These are phyloP conservation scores for Tetrapisispora arboricola DNA, from an alignment of 805 yeast genomes.

Conservation along the genomic window DNA sequence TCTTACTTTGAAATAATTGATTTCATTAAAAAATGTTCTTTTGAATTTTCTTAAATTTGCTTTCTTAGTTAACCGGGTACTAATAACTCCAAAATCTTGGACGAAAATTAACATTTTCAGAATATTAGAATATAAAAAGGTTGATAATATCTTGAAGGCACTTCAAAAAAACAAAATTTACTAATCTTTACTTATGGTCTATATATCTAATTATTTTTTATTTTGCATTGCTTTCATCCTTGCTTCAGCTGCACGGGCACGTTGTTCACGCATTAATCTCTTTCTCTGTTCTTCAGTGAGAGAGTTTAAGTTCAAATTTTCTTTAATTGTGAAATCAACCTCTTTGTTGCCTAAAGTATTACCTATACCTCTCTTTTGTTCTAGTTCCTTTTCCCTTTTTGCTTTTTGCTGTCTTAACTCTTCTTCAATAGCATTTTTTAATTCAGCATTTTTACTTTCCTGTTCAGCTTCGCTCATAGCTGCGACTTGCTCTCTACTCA, in stretches of 20 bases:
- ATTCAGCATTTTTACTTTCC: conserved; percentile 32
- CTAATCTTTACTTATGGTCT: too few species aligned
- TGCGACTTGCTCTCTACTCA: conserved; percentile 47
- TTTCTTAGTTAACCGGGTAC: too few species aligned
- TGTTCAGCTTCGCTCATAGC: conserved; percentile 31
- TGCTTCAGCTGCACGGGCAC: conserved; percentile 96
- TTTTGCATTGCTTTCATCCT: conserved; percentile 37
- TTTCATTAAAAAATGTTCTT: too few species aligned
- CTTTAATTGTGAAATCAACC: conserved; percentile 7
- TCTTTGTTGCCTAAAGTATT: conserved; percentile 21
- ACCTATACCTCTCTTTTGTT: conserved; percentile 31
- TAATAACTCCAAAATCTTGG: too few species aligned
- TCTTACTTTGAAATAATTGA: too few species aligned
- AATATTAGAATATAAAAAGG: too few species aligned
- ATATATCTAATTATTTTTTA: background rate
- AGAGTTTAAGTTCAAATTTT: conserved; percentile 42
- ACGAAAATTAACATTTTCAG: too few species aligned
- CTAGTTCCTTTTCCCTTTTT: conserved; percentile 10
- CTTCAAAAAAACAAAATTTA: too few species aligned
- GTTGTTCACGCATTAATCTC: conserved; percentile 81
- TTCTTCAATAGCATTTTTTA: conserved; percentile 22
- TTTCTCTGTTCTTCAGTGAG: conserved; percentile 64
- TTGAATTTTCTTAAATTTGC: too few species aligned
- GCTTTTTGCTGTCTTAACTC: conserved; percentile 24
- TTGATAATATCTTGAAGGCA: too few species aligned